Percentiles rank a stretch among this genome's conserved stretches.
These are phyloP conservation scores for Neofusicoccum laricinum DNA, from an alignment of 2,329 filamentous ascomycete genomes.

Conservation along the genomic window DNA sequence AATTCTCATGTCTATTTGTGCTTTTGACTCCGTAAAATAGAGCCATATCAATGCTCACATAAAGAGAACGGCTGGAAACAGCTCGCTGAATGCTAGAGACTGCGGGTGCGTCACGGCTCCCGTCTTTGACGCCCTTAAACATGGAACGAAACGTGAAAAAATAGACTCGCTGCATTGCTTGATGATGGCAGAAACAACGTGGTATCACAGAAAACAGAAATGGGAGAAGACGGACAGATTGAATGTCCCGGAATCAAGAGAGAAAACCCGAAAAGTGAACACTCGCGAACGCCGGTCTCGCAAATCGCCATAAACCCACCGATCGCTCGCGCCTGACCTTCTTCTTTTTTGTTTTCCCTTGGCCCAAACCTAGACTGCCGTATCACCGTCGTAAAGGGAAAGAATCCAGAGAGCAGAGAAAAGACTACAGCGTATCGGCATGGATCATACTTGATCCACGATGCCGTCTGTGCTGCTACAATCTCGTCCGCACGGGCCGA, in stretches of 20 bases:
- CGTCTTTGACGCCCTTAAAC: neutral
- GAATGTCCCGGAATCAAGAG: neutral
- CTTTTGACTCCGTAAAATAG: no score
- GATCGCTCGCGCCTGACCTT: neutral
- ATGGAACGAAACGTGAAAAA: neutral
- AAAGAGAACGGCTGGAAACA: neutral
- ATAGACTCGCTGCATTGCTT: neutral
- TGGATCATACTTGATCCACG: neutral
- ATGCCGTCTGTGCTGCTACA: slow-evolving; percentile 1
- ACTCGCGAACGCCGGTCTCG: neutral
- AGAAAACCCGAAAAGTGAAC: neutral
- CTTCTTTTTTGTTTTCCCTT: neutral
- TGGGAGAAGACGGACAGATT: neutral
- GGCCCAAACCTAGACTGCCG: neutral
- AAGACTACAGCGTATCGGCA: neutral
- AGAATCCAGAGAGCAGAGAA: neutral
- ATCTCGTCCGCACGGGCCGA: neutral
- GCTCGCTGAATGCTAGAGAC: neutral
- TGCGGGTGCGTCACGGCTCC: neutral
- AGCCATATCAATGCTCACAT: no score
- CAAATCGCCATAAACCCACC: neutral
- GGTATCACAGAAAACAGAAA: neutral
- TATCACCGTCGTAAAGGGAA: neutral
- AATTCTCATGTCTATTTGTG: no score
- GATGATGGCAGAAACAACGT: neutral